phyloP scores from a whole-genome alignment of 495 filamentous ascomycete species.

The Aspergillus haitiensis region DNA sequence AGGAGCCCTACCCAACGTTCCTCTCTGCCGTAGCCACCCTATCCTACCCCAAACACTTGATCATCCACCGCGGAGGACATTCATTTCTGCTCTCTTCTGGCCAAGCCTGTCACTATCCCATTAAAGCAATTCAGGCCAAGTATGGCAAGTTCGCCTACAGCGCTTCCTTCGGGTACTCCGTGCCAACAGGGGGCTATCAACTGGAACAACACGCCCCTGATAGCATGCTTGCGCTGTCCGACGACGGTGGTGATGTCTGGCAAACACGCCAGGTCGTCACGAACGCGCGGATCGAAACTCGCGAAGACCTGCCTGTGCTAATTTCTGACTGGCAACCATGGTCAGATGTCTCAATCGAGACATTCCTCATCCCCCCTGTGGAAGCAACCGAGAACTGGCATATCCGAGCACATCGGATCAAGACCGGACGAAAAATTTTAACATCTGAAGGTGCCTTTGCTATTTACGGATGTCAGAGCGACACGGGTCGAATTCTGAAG shows the following conservation, averaged over 20 bases:
- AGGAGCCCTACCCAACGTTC: conserved; percentile 59
- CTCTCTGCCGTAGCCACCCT: conserved; percentile 58
- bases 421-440: conserved; percentile 57
- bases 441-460: conserved; percentile 72
- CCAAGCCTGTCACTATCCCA: conserved; percentile 75
- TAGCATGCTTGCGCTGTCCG: conserved; percentile 70
- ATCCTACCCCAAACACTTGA: conserved; percentile 69
- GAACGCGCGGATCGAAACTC: conserved; percentile 56
- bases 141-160: conserved; percentile 80
- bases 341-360: conserved; percentile 62
- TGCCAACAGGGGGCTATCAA: conserved; percentile 71
- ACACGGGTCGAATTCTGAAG: conserved; percentile 59
- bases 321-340: conserved; percentile 68
- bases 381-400: conserved; percentile 63
- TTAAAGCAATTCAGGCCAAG: conserved; percentile 77
- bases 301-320: conserved; percentile 53
- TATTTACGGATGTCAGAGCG: conserved; percentile 60
- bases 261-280: conserved; percentile 64
- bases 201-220: conserved; percentile 75
- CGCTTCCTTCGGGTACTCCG: conserved; percentile 71
- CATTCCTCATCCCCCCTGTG: conserved; percentile 61
- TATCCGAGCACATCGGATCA: conserved; percentile 61
- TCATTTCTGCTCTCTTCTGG: conserved; percentile 73
- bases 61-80: conserved; percentile 58
- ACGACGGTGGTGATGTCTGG: conserved; percentile 78